Evolutionary conservation across 805 yeast species (phyloP).

Genomic region (Candida ponderosae): DNA sequence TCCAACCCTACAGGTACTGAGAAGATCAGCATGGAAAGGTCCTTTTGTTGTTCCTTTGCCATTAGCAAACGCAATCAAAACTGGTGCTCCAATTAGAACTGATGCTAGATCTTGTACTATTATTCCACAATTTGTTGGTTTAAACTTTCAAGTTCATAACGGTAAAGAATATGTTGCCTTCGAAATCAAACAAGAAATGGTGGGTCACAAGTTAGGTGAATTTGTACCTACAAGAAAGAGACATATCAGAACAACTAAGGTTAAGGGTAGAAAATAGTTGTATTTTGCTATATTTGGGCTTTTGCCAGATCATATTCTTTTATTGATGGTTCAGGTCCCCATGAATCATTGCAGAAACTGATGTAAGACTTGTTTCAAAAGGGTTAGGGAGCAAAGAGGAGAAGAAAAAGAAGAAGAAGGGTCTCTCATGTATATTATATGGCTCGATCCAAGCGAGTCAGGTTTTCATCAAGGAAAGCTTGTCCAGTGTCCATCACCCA

Average conservation of each 20-base stretch:
- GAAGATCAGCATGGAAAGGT: constrained; percentile 64
- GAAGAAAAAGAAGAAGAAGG: too few species aligned
- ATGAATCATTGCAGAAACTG: too few species aligned
- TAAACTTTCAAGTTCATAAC: constrained; percentile 91
- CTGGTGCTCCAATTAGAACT: constrained; percentile 86
- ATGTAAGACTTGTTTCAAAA: too few species aligned
- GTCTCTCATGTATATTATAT: too few species aligned
- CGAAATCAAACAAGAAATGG: constrained; percentile 90
- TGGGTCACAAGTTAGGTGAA: constrained; percentile 91
- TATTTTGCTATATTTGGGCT: too few species aligned
- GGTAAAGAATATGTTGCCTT: constrained; percentile 91
- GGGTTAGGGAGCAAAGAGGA: too few species aligned
- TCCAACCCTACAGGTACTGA: constrained; percentile 19
- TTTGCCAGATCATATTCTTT: background rate
- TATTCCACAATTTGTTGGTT: constrained; percentile 91
- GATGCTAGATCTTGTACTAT: constrained; percentile 93
- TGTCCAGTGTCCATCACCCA: too few species aligned
- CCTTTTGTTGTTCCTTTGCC: constrained; percentile 95
- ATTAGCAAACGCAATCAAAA: constrained; percentile 73
- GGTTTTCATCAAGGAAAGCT: too few species aligned
- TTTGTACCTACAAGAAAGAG: constrained; percentile 91
- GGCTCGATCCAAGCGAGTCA: too few species aligned
- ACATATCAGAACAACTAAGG: constrained; percentile 1
- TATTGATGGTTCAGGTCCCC: too few species aligned
- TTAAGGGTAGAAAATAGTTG: background rate